Percentiles rank a stretch among this genome's conserved stretches.
phyloP scores from a whole-genome alignment of 768 basidiomycete species.

The Tylopilus sp. region DNA sequence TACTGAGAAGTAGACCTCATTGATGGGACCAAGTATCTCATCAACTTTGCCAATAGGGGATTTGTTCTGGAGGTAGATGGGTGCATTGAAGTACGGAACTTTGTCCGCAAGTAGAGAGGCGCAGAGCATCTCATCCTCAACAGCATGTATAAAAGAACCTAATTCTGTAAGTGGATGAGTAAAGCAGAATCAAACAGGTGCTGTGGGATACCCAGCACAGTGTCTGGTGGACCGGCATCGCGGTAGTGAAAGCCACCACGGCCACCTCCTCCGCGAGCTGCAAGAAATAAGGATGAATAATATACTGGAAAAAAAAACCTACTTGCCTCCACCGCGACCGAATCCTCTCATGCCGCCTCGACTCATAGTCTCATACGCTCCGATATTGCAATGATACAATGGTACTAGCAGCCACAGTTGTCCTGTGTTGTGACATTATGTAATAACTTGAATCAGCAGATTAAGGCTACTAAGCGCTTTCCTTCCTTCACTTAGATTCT shows the following conservation, averaged over 20 bases:
- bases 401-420: too few species aligned
- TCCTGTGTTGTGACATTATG: too few species aligned
- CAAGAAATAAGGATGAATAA: conserved; percentile 2
- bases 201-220: conserved; percentile 55
- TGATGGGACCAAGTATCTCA: conserved; percentile 99
- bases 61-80: conserved; percentile 96
- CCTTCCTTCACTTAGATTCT: background rate
- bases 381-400: too few species aligned
- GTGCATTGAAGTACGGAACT: conserved; percentile 98
- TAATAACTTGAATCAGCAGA: too few species aligned
- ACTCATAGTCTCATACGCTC: too few species aligned
- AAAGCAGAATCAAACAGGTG: background rate
- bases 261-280: conserved; percentile 59
- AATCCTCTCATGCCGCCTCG: conserved; percentile 54
- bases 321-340: conserved; percentile 50
- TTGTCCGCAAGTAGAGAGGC: conserved; percentile 79
- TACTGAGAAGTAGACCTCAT: conserved; percentile 96
- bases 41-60: conserved; percentile 95
- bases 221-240: conserved; percentile 76
- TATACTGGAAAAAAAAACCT: too few species aligned
- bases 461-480: too few species aligned
- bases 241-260: conserved; percentile 70
- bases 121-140: conserved; percentile 98
- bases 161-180: conserved; percentile 58
- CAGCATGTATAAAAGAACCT: conserved; percentile 89